Percentiles rank a stretch among this genome's conserved stretches.
These are phyloP conservation scores for Gossypium thurberi DNA, from an alignment of 345 rosid species.

Conservation along the genomic window DNA sequence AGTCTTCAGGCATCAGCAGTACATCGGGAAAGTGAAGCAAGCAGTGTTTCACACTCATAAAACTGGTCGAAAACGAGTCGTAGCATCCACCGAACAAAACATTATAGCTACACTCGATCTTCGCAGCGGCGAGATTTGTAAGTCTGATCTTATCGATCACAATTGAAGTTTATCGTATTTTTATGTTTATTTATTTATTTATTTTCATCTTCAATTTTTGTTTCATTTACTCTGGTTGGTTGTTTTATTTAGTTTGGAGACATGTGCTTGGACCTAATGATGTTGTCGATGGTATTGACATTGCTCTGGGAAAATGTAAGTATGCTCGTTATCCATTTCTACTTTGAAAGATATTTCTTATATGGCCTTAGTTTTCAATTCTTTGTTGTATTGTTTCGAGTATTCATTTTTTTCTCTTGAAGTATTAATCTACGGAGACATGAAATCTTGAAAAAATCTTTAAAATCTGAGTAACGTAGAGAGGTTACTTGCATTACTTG, in stretches of 20 bases:
- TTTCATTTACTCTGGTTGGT: neutral
- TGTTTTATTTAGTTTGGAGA: slow-evolving; percentile 72
- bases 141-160: slow-evolving; percentile 14
- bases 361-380: neutral
- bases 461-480: neutral
- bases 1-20: slow-evolving; percentile 70
- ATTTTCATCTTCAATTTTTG: neutral
- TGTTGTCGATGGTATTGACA: slow-evolving; percentile 60
- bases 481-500: neutral
- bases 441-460: neutral
- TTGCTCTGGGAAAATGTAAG: slow-evolving; percentile 83
- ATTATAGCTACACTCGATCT: slow-evolving; percentile 93
- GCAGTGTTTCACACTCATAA: slow-evolving; percentile 98
- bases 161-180: neutral
- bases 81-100: slow-evolving; percentile 86
- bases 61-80: slow-evolving; percentile 85
- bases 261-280: slow-evolving; percentile 74
- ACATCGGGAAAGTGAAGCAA: slow-evolving; percentile 86
- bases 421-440: neutral
- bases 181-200: too few relatives aligned
- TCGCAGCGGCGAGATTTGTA: slow-evolving; percentile 85
- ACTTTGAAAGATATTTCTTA: neutral
- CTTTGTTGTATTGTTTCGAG: neutral
- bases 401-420: neutral
- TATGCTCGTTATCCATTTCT: neutral